Conservation (phyloP, 2,329 filamentous ascomycete species). For the Boeremia exigua region DNA sequence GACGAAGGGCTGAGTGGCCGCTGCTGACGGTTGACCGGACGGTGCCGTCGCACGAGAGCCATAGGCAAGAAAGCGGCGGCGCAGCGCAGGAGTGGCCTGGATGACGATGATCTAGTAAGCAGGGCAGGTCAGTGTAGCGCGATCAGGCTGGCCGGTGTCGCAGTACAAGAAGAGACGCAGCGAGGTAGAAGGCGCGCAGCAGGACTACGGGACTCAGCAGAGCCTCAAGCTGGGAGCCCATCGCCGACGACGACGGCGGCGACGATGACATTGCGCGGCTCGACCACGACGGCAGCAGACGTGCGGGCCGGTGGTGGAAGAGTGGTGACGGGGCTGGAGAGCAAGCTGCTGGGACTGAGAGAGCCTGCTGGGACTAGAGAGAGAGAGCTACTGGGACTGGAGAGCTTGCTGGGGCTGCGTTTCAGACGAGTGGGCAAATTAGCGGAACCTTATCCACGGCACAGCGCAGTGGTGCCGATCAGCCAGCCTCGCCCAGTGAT, state of each 20-base stretch:
- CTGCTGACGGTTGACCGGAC: constrained; percentile 2
- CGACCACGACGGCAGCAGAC: background rate
- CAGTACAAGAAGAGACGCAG: constrained; percentile 49
- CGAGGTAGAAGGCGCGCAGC: constrained; percentile 48
- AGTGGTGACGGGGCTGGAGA: constrained; percentile 15
- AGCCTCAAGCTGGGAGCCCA: constrained; percentile 7
- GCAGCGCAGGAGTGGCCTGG: constrained; percentile 58
- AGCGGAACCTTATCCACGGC: constrained; percentile 4
- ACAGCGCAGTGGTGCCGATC: background rate
- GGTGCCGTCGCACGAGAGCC: constrained; percentile 58
- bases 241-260: constrained; percentile 6
- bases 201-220: constrained; percentile 27
- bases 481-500: background rate
- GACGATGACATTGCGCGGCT: background rate
- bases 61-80: constrained; percentile 65
- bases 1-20: constrained; percentile 13
- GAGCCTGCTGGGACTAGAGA: background rate
- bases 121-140: constrained; percentile 33
- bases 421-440: constrained; percentile 9
- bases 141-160: constrained; percentile 32
- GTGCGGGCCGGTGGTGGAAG: constrained; percentile 21
- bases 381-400: background rate
- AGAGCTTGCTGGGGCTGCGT: constrained; percentile 4
- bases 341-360: background rate
- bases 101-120: constrained; percentile 57